These are phyloP conservation scores for Malus sieversii DNA, from an alignment of 306 rosid genomes.

Conservation along the genomic window DNA sequence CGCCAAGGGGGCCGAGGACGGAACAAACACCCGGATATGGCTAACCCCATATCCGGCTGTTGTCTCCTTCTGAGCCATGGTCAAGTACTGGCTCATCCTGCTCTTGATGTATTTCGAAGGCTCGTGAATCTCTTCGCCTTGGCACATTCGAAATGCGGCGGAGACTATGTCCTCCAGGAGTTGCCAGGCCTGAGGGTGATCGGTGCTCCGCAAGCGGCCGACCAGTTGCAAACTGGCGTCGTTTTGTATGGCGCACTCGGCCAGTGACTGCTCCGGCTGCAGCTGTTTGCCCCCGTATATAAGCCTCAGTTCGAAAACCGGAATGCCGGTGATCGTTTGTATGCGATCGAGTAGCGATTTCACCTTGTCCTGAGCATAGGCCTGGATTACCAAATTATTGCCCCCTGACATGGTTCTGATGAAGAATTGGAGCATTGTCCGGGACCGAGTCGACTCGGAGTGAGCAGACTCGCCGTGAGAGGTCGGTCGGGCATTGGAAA, in stretches of 20 bases:
- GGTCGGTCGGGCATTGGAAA: constrained; percentile 25
- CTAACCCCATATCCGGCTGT: constrained; percentile 22
- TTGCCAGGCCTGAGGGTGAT: constrained; percentile 39
- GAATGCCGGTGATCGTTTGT: constrained; percentile 35
- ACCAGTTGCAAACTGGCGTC: constrained; percentile 56
- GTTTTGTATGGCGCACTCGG: constrained; percentile 51
- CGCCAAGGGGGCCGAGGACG: constrained; percentile 38
- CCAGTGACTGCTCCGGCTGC: constrained; percentile 41
- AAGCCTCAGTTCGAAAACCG: constrained; percentile 44
- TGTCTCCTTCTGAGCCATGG: constrained; percentile 16
- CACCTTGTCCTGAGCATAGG: constrained; percentile 41
- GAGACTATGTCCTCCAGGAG: constrained; percentile 36
- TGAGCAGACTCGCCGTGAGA: constrained; percentile 6
- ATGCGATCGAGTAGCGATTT: constrained; percentile 37
- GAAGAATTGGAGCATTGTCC: constrained; percentile 49
- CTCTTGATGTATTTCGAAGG: constrained; percentile 27
- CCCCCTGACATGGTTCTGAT: constrained; percentile 43
- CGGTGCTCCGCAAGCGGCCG: constrained; percentile 51
- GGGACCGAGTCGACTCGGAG: constrained; percentile 15
- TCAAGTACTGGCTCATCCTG: constrained; percentile 24
- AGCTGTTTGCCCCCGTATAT: constrained; percentile 59
- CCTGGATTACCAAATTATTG: constrained; percentile 49
- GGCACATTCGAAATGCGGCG: constrained; percentile 34
- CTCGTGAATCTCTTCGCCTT: constrained; percentile 29
- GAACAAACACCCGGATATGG: constrained; percentile 50